These are phyloP conservation scores for Keithomyces neogunnii DNA, from an alignment of 2,329 filamentous ascomycete genomes.

Conservation along the genomic window DNA sequence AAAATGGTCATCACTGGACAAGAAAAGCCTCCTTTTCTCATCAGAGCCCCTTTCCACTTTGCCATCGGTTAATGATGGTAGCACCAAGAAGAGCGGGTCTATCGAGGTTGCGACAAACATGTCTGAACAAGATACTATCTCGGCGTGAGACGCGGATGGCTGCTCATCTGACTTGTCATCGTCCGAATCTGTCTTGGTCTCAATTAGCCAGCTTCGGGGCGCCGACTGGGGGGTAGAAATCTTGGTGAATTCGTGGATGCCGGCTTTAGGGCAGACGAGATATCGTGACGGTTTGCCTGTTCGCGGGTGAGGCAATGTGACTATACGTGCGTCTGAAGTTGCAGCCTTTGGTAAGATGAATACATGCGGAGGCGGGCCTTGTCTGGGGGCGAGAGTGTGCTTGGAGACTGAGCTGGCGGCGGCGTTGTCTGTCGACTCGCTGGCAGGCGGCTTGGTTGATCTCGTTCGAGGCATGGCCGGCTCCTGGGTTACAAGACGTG, in stretches of 20 bases:
- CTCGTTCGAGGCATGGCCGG: constrained; percentile 41
- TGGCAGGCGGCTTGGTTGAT: constrained; percentile 27
- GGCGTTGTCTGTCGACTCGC: constrained; percentile 17
- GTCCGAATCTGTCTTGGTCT: constrained; percentile 17
- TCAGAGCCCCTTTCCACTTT: constrained; percentile 31
- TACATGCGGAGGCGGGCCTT: constrained; percentile 40
- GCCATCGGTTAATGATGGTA: constrained; percentile 57
- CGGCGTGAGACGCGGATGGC: constrained; percentile 12
- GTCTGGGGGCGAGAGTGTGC: constrained; percentile 31
- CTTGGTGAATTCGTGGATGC: constrained; percentile 57
- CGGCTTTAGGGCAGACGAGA: constrained; percentile 51
- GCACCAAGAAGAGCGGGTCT: constrained; percentile 75
- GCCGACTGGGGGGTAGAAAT: constrained; percentile 42
- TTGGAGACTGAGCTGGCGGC: constrained; percentile 21
- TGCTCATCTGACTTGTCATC: constrained; percentile 13
- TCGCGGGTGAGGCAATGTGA: constrained; percentile 53
- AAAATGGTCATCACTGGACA: constrained; percentile 63
- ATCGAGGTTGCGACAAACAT: constrained; percentile 78
- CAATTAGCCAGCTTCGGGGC: constrained; percentile 56
- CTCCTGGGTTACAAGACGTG: not conserved
- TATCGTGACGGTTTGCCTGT: constrained; percentile 48
- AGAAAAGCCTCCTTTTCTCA: constrained; percentile 52
- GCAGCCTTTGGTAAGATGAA: constrained; percentile 54
- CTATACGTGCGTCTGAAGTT: constrained; percentile 44
- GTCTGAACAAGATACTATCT: constrained; percentile 56